Percentiles rank a stretch among this genome's conserved stretches.
Evolutionary conservation across 345 rosid species (phyloP).

Genomic region (Salix suchowensis): DNA sequence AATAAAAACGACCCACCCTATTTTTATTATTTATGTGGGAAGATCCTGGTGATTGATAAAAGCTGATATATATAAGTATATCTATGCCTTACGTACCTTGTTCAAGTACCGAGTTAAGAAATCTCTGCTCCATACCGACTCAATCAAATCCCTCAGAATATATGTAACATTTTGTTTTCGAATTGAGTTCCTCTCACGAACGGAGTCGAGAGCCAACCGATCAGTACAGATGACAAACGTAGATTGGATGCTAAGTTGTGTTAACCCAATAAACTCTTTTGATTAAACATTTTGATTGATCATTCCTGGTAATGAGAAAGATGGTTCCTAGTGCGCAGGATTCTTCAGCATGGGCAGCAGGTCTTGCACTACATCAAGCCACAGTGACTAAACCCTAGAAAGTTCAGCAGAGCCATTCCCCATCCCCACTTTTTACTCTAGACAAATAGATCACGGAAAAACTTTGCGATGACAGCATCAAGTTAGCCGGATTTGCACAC

Average conservation of each 20-base stretch:
- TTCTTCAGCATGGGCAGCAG: not conserved
- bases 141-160: too few relatives aligned
- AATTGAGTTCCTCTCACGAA: not conserved
- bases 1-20: too few relatives aligned
- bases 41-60: too few relatives aligned
- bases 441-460: not conserved
- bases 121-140: not conserved
- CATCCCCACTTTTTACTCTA: not conserved
- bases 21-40: too few relatives aligned
- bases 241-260: not conserved
- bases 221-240: not conserved
- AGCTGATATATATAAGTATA: too few relatives aligned
- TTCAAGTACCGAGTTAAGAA: not conserved
- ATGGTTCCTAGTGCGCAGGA: not conserved
- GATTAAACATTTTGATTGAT: not conserved
- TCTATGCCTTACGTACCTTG: not conserved
- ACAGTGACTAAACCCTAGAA: slow-evolving; percentile 7
- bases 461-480: not conserved
- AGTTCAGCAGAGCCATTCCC: slow-evolving; percentile 6
- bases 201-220: not conserved
- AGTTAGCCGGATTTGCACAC: not conserved
- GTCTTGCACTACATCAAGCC: slow-evolving; percentile 3
- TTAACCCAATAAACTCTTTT: not conserved
- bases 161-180: too few relatives aligned
- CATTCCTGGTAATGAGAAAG: not conserved